Evolutionary conservation across 169 alveolate genomes (phyloP).

Genomic region (Eimeria praecox): DNA sequence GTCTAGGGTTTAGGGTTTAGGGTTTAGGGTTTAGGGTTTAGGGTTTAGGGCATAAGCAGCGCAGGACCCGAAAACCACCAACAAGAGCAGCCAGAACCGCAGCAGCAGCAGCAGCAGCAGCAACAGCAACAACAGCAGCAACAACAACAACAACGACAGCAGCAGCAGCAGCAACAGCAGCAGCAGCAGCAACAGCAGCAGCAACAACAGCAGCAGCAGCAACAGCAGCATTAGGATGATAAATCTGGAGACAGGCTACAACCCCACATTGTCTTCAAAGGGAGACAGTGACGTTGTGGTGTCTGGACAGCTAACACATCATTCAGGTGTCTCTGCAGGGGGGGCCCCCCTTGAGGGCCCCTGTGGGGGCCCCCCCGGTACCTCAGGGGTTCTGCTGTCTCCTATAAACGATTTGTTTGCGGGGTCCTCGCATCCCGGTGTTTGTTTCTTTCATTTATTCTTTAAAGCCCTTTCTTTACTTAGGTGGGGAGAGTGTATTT

Average conservation of each 20-base stretch:
- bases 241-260: conserved; percentile 35
- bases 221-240: conserved; percentile 47
- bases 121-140: neutral
- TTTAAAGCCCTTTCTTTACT: conserved; percentile 39
- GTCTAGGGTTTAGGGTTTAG: too few species aligned
- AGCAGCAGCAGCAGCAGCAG: neutral
- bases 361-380: neutral
- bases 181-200: conserved; percentile 41
- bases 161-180: neutral
- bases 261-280: conserved; percentile 4
- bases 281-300: conserved; percentile 10
- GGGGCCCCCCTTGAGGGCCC: conserved; percentile 17
- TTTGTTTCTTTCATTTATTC: conserved; percentile 70
- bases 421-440: conserved; percentile 69
- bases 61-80: neutral
- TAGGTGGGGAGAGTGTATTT: neutral
- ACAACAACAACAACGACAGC: neutral
- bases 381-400: neutral
- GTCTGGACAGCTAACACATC: conserved; percentile 60
- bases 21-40: too few species aligned
- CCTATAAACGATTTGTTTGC: conserved; percentile 12
- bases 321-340: neutral
- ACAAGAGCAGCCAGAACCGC: neutral
- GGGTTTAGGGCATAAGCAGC: too few species aligned
- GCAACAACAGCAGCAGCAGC: conserved; percentile 19